Percentiles rank a stretch among this genome's conserved stretches.
Conservation (phyloP, 2,329 filamentous ascomycete species). For the Sclerotinia subarctica region DNA sequence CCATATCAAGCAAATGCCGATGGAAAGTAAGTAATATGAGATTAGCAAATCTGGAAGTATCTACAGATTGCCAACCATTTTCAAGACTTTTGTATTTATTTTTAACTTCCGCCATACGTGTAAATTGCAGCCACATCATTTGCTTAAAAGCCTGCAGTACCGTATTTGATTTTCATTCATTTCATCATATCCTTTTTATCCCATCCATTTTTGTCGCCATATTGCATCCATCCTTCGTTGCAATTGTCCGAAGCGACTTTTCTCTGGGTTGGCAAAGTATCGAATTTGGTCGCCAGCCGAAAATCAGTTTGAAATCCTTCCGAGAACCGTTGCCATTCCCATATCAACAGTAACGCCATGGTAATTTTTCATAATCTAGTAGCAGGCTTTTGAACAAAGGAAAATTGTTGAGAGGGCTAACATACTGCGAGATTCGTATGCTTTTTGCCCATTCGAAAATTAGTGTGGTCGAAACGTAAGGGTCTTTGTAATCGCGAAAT, state of each 20-base stretch:
- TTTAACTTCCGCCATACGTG: not conserved
- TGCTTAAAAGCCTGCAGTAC: not conserved
- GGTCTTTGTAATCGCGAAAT: not conserved
- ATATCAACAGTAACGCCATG: not conserved
- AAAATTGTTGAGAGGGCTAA: not conserved
- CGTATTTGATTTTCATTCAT: not conserved
- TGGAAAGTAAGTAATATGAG: not conserved
- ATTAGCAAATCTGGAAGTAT: not conserved
- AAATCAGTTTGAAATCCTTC: not conserved
- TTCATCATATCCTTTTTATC: not conserved
- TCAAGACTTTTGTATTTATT: not conserved
- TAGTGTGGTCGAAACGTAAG: not conserved
- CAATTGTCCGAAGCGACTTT: not conserved
- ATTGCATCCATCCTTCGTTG: not conserved
- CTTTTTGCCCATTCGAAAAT: not conserved
- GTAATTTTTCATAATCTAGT: not conserved
- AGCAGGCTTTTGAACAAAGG: not conserved
- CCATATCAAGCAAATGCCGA: not conserved
- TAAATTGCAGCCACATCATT: not conserved
- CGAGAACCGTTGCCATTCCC: not conserved
- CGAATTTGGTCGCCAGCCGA: not conserved
- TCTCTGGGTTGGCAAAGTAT: not conserved
- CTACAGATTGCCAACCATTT: slow-evolving; percentile 9
- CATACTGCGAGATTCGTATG: not conserved
- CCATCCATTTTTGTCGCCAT: not conserved